Percentiles rank a stretch among this genome's conserved stretches.
Evolutionary conservation across 2,329 filamentous ascomycete genomes (phyloP).

Genomic region (Pezicula carpinea): DNA sequence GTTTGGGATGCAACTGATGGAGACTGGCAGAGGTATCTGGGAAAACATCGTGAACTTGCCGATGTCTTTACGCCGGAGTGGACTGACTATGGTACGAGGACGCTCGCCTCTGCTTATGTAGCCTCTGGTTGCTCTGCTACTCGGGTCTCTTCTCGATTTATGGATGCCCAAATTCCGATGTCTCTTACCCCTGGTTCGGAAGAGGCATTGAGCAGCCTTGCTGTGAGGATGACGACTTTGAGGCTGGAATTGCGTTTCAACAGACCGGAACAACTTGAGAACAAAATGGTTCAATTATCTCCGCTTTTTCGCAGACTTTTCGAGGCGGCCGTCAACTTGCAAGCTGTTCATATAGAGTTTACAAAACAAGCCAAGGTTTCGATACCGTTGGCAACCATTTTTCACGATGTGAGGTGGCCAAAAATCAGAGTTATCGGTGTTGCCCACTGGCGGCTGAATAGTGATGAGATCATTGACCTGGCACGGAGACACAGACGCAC

Average conservation of each 20-base stretch:
- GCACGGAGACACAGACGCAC: conserved; percentile 49
- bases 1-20: conserved; percentile 56
- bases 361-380: conserved; percentile 51
- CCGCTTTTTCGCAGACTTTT: conserved; percentile 54
- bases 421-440: conserved; percentile 60
- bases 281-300: conserved; percentile 53
- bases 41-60: conserved; percentile 37
- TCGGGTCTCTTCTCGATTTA: conserved; percentile 45
- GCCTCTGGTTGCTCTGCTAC: conserved; percentile 47
- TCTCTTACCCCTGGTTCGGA: conserved; percentile 43
- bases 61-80: conserved; percentile 48
- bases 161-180: conserved; percentile 55
- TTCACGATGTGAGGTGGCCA: conserved; percentile 57
- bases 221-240: conserved; percentile 53
- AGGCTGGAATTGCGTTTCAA: conserved; percentile 58
- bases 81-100: conserved; percentile 55
- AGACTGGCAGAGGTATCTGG: conserved; percentile 46
- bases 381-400: conserved; percentile 54
- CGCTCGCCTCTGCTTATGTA: conserved; percentile 51
- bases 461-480: conserved; percentile 55
- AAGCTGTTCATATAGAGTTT: conserved; percentile 61
- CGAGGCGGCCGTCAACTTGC: conserved; percentile 52
- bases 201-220: conserved; percentile 44
- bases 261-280: conserved; percentile 45
- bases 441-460: conserved; percentile 57